Evolutionary conservation across 352 stramenopile genomes (phyloP).

Genomic region (Globisporangium uncinulatum): DNA sequence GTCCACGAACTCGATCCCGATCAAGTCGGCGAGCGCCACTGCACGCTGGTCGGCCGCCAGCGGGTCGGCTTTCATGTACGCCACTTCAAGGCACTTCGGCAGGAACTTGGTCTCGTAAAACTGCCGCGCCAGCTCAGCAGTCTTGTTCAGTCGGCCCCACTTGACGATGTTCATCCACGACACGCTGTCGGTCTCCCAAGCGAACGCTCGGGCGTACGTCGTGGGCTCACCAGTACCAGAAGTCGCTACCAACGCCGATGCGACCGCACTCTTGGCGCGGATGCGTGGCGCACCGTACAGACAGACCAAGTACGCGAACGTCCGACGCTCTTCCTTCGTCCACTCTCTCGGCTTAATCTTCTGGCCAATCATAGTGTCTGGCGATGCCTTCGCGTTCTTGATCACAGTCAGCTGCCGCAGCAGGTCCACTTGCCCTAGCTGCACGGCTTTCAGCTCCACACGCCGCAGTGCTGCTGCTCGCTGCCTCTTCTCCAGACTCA

Average conservation of each 20-base stretch:
- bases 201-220: constrained; percentile 31
- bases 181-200: constrained; percentile 73
- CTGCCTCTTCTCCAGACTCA: constrained; percentile 61
- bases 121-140: constrained; percentile 36
- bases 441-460: constrained; percentile 81
- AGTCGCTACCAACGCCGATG: constrained; percentile 13
- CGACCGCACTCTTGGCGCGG: constrained; percentile 51
- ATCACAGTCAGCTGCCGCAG: constrained; percentile 62
- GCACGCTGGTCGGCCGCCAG: constrained; percentile 72
- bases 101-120: constrained; percentile 79
- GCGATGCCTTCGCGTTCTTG: constrained; percentile 61
- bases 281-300: constrained; percentile 74
- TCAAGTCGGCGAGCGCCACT: constrained; percentile 62
- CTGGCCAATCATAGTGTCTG: constrained; percentile 40
- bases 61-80: constrained; percentile 73
- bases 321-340: constrained; percentile 81
- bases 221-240: not conserved
- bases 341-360: constrained; percentile 78
- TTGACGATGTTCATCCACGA: constrained; percentile 83
- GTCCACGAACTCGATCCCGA: constrained; percentile 86
- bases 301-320: constrained; percentile 74
- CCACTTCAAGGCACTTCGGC: constrained; percentile 70
- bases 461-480: constrained; percentile 53
- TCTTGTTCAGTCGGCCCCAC: constrained; percentile 83
- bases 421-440: constrained; percentile 78